Percentiles rank a stretch among this genome's conserved stretches.
Evolutionary conservation across 2,329 filamentous ascomycete species (phyloP).

Genomic region (Ilyonectria robusta): DNA sequence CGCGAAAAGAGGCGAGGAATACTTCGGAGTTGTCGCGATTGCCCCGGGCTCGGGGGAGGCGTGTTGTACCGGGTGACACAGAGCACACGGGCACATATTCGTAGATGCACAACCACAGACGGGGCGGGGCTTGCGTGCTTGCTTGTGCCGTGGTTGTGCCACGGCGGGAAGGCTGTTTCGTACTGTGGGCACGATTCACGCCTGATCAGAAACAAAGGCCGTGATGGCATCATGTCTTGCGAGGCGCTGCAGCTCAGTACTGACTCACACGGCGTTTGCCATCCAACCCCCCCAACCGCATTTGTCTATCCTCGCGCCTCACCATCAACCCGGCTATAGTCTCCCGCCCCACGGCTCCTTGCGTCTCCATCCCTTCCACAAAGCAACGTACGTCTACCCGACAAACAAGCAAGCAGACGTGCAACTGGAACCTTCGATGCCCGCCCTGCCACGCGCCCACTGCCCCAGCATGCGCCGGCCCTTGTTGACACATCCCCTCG

Average conservation of each 20-base stretch:
- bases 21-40: neutral
- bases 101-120: neutral
- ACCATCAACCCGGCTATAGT: too few relatives aligned
- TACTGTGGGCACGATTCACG: neutral
- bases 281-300: neutral
- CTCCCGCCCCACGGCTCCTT: neutral
- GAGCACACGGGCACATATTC: neutral
- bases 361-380: neutral
- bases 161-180: neutral
- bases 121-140: too few relatives aligned
- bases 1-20: neutral
- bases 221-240: neutral
- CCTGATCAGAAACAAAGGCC: neutral
- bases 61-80: neutral
- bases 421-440: constrained; percentile 1
- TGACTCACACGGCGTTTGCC: neutral
- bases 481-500: neutral
- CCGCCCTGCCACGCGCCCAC: neutral
- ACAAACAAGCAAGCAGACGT: neutral
- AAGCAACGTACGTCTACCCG: neutral
- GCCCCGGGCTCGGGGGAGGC: neutral
- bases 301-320: neutral
- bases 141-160: neutral
- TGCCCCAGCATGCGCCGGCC: neutral
- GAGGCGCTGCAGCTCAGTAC: neutral